Conservation (phyloP, 768 basidiomycete species). For the Auriculariales sp. region DNA sequence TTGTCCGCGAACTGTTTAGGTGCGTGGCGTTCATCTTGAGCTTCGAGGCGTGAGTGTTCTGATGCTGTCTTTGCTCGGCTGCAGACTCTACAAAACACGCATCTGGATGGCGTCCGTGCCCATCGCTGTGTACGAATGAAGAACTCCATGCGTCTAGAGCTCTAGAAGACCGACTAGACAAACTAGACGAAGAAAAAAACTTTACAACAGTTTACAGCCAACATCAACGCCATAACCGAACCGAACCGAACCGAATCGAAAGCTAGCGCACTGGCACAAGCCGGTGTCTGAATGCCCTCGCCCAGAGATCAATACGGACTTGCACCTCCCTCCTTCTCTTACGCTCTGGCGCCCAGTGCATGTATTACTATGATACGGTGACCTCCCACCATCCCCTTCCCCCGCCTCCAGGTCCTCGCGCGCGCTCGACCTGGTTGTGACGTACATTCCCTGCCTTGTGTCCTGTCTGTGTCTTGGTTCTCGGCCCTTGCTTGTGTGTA, state of each 20-base stretch:
- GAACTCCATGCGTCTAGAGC: not conserved
- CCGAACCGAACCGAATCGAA: not conserved
- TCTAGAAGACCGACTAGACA: not conserved
- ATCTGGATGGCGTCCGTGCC: constrained; percentile 81
- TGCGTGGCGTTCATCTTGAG: constrained; percentile 18
- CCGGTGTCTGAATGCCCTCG: not conserved
- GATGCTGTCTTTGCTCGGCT: not conserved
- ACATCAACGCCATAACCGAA: not conserved
- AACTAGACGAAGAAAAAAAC: not conserved
- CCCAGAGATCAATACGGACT: not conserved
- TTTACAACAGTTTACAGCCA: not conserved
- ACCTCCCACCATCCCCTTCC: too few relatives aligned
- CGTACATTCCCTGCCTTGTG: too few relatives aligned
- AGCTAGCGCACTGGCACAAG: not conserved
- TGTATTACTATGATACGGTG: too few relatives aligned
- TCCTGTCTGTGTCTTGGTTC: too few relatives aligned
- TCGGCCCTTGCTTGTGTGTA: not conserved
- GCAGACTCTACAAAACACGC: constrained; percentile 78
- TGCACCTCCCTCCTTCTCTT: too few relatives aligned
- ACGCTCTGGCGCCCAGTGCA: too few relatives aligned
- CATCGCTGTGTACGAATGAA: not conserved
- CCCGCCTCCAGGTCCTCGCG: too few relatives aligned
- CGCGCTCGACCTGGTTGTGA: too few relatives aligned
- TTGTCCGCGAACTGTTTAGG: constrained; percentile 90
- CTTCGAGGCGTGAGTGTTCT: not conserved